Base-by-base conservation (phyloP, 345 rosid genomes). In the Zanthoxylum bungeanum region DNA sequence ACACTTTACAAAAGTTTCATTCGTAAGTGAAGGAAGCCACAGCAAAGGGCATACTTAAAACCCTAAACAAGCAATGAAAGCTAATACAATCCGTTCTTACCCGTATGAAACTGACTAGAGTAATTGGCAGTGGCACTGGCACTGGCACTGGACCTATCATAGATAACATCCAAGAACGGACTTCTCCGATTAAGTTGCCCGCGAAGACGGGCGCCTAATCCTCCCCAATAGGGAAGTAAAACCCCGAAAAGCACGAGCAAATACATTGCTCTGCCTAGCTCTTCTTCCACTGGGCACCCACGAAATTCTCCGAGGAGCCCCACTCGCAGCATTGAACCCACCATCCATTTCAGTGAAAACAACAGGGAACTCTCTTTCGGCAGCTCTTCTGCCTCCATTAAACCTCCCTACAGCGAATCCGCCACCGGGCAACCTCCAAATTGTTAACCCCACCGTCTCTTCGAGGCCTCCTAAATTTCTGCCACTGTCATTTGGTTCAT, bases 331-430 rank as follows among this genome's bases (percentile, higher is more conserved):
- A 56, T 80, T 78, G 28, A 83, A 85, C 30, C 86, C 88, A 22
- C 88, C 88, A 60, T 87, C 91, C 85, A 87, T 87, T 64, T 87
- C 91, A 0, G 88, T 85, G 37, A 80, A 87, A 34, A 87, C 86
- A 24, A 79, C 82, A 0, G 89, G 88, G 25, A 80, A 68, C 70
- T 87, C 89, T 67, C 89, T 71, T 68, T 81, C 87, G 3, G 80
- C 73, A 0, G 80, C 82, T 69, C 85, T 78, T 55, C 77, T 78
- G 17, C 87, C 80, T n/a, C 86, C 80, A 7, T 79, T 72, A 64
- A 87, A 87, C 81, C 91, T 77, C 72, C 89, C 91, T 7, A 87
- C 90, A 0, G 90, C 90, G 60, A 79, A 87, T 28, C 87, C 91
- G 10, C 91, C 89, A 7, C 91, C 83, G 0, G 89, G 89, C 37